A percentile compares a stretch with the other conserved stretches of the same genome.
Conservation (phyloP, 371 early-diverging fungal species). For the Cladochytrium tenue region DNA sequence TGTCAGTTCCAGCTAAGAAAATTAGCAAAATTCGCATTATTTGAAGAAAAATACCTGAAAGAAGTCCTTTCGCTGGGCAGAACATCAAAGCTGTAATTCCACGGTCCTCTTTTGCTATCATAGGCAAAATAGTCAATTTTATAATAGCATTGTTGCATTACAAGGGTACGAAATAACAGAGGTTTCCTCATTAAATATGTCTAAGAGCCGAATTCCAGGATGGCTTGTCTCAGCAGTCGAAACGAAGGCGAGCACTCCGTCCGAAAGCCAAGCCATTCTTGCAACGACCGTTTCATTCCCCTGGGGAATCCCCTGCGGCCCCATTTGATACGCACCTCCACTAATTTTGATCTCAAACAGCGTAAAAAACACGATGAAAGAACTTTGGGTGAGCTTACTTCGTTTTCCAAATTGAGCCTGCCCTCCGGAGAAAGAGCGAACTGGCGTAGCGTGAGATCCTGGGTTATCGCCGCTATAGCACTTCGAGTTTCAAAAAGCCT, state of each 20-base stretch:
- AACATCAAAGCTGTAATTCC: conserved; percentile 24
- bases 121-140: neutral
- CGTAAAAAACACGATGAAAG: neutral
- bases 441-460: conserved; percentile 30
- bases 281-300: conserved; percentile 17
- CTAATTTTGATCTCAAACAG: conserved; percentile 41
- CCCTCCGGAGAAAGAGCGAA: conserved; percentile 38
- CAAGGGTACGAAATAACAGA: conserved; percentile 25
- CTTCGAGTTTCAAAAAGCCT: conserved; percentile 28
- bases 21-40: neutral
- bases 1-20: neutral
- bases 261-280: conserved; percentile 31
- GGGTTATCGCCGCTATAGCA: conserved; percentile 32
- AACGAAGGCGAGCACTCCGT: conserved; percentile 21
- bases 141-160: no score
- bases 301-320: no score
- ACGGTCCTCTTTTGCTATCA: conserved; percentile 21
- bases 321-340: no score
- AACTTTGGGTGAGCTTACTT: conserved; percentile 15
- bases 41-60: conserved; percentile 24
- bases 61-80: conserved; percentile 21
- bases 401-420: conserved; percentile 35
- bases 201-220: conserved; percentile 19
- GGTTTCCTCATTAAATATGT: conserved; percentile 41
- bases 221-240: conserved; percentile 15